A percentile compares a stretch with the other conserved stretches of the same genome.
These are phyloP conservation scores for Elongisporangium anandrum DNA, from an alignment of 352 stramenopile genomes.

Conservation along the genomic window DNA sequence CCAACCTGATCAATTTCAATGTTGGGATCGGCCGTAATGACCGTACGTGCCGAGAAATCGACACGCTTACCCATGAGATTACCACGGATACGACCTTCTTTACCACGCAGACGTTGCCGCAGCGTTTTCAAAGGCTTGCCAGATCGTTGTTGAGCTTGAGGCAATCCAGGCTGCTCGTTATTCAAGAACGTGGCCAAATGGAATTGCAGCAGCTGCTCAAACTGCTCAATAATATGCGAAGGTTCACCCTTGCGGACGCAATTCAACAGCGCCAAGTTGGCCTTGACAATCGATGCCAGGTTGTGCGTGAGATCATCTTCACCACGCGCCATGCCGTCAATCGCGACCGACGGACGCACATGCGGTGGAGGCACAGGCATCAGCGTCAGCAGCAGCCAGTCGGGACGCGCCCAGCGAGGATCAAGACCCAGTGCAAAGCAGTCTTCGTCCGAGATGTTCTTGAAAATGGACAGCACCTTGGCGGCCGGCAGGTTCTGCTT, in stretches of 20 bases:
- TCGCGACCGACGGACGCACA: conserved; percentile 95
- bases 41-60: conserved; percentile 98
- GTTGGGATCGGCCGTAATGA: conserved; percentile 99
- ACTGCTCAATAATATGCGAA: conserved; percentile 95
- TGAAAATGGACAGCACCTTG: conserved; percentile 95
- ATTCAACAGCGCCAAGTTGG: conserved; percentile 94
- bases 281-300: conserved; percentile 98
- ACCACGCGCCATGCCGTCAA: conserved; percentile 91
- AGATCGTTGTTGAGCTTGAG: conserved; percentile 94
- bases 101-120: conserved; percentile 93
- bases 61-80: conserved; percentile 99
- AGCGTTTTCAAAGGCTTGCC: conserved; percentile 98
- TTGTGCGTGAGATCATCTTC: conserved; percentile 99
- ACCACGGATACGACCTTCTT: conserved; percentile 98
- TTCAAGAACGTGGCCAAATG: conserved; percentile 94
- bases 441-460: conserved; percentile 97
- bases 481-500: conserved; percentile 96
- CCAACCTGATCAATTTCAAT: conserved; percentile 98
- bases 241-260: conserved; percentile 94
- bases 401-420: conserved; percentile 92
- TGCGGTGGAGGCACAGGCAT: conserved; percentile 98
- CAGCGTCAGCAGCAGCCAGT: conserved; percentile 99
- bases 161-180: conserved; percentile 96
- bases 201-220: conserved; percentile 85
- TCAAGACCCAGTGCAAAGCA: conserved; percentile 94